Evolutionary conservation across 495 filamentous ascomycete genomes (phyloP).

Genomic region (Amniculicola lignicola): DNA sequence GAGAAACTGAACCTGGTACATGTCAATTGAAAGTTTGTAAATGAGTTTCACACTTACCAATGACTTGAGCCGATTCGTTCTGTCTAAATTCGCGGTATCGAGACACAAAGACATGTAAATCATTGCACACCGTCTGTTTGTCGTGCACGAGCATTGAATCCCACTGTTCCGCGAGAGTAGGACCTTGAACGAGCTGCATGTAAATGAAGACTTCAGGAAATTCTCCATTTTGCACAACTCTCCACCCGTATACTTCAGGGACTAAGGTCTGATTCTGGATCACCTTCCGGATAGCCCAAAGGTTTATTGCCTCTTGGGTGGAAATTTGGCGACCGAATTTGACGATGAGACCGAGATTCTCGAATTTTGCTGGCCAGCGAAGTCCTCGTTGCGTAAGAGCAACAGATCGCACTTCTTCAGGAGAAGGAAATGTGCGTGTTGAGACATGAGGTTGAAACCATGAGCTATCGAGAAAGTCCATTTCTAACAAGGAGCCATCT

Average conservation of each 20-base stretch:
- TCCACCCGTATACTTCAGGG: constrained; percentile 50
- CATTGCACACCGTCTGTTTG: neutral
- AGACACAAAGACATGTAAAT: neutral
- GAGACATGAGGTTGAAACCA: constrained; percentile 6
- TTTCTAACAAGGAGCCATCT: constrained; percentile 1
- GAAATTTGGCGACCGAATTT: constrained; percentile 46
- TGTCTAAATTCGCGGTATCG: constrained; percentile 3
- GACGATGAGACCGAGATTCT: constrained; percentile 45
- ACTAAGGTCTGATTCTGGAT: constrained; percentile 44
- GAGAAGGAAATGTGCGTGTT: constrained; percentile 1
- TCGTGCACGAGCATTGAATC: neutral
- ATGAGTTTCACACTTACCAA: constrained; percentile 1
- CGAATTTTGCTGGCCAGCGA: constrained; percentile 38
- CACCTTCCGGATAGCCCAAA: constrained; percentile 43
- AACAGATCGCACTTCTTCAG: constrained; percentile 1
- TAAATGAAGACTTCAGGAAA: constrained; percentile 27
- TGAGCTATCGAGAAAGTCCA: constrained; percentile 14
- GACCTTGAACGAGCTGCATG: constrained; percentile 15
- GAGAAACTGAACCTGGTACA: too few relatives aligned
- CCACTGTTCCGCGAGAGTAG: constrained; percentile 7
- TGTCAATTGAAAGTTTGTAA: neutral
- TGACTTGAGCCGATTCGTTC: constrained; percentile 1
- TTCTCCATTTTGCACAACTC: too few relatives aligned
- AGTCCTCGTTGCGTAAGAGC: neutral
- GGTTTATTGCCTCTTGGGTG: constrained; percentile 45